Evolutionary conservation across 345 rosid genomes (phyloP).

Genomic region (Gossypium sturtianum): DNA sequence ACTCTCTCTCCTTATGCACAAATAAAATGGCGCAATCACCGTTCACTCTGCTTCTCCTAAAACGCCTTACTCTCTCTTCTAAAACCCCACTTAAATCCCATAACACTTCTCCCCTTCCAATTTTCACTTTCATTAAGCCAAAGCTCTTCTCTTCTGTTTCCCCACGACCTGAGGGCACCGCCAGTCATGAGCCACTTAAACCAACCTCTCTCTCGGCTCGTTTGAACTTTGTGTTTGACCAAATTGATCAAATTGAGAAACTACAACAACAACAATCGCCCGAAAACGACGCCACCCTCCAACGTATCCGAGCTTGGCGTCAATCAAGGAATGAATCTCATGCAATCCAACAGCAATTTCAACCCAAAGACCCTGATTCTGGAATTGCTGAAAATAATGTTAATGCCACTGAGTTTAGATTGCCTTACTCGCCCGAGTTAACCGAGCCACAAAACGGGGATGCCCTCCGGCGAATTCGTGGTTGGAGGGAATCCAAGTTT

Average conservation of each 20-base stretch:
- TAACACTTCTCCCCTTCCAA: conserved; percentile 11
- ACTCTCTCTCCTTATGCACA: neutral
- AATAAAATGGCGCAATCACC: conserved; percentile 31
- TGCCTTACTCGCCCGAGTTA: neutral
- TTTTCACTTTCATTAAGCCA: conserved; percentile 4
- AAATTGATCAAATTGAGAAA: conserved; percentile 76
- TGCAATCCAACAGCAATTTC: conserved; percentile 13
- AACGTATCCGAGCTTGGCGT: conserved; percentile 88
- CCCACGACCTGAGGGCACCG: conserved; percentile 6
- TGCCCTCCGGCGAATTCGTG: conserved; percentile 10
- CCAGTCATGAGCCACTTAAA: conserved; percentile 30
- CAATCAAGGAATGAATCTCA: conserved; percentile 41
- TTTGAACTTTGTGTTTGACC: conserved; percentile 85
- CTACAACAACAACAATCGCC: conserved; percentile 31
- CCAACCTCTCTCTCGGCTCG: conserved; percentile 84
- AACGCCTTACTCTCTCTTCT: conserved; percentile 29
- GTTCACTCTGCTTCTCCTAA: conserved; percentile 45
- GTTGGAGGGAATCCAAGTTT: conserved; percentile 8
- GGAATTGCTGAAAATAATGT: neutral
- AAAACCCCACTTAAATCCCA: conserved; percentile 19
- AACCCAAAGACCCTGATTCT: conserved; percentile 7
- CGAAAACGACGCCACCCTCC: conserved; percentile 63
- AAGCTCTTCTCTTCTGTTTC: conserved; percentile 26
- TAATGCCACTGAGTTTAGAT: neutral
- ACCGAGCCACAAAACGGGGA: neutral